These are phyloP conservation scores for Spathaspora girioi DNA, from an alignment of 805 yeast genomes.

Conservation along the genomic window DNA sequence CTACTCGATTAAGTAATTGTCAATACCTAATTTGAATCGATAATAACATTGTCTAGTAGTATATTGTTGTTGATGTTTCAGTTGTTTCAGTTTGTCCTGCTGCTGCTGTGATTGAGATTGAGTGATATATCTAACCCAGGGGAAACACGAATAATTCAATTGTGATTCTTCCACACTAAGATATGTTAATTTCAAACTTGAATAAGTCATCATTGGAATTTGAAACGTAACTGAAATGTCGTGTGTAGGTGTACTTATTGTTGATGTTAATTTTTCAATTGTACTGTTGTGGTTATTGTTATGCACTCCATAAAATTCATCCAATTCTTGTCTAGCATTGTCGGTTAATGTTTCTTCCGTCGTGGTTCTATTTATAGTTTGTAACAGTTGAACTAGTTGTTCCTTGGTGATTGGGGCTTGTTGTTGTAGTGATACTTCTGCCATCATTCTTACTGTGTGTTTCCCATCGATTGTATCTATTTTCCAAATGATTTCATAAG, in stretches of 20 bases:
- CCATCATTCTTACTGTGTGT: conserved; percentile 49
- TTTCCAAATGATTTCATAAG: conserved; percentile 69
- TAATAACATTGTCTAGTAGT: conserved; percentile 11
- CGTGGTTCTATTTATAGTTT: background rate
- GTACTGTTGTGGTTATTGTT: conserved; percentile 3
- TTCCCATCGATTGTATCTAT: conserved; percentile 66
- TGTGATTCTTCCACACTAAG: conserved; percentile 62
- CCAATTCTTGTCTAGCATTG: conserved; percentile 27
- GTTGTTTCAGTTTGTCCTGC: background rate
- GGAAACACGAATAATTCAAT: conserved; percentile 63
- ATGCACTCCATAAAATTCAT: conserved; percentile 29
- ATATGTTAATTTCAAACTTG: conserved; percentile 65
- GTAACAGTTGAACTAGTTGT: background rate
- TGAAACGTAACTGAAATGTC: conserved; percentile 27
- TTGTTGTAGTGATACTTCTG: conserved; percentile 37
- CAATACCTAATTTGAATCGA: conserved; percentile 20
- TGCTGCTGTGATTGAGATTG: background rate
- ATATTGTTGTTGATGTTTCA: background rate
- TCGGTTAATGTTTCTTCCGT: conserved; percentile 6
- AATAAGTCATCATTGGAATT: conserved; percentile 51
- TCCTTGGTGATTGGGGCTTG: conserved; percentile 5
- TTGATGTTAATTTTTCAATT: background rate
- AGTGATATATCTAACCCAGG: conserved; percentile 69
- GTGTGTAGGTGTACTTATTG: no score
- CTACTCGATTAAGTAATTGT: background rate